Percentiles rank a stretch among this genome's conserved stretches.
Evolutionary conservation across 805 yeast species (phyloP).

Genomic region (Candida glaebosa): DNA sequence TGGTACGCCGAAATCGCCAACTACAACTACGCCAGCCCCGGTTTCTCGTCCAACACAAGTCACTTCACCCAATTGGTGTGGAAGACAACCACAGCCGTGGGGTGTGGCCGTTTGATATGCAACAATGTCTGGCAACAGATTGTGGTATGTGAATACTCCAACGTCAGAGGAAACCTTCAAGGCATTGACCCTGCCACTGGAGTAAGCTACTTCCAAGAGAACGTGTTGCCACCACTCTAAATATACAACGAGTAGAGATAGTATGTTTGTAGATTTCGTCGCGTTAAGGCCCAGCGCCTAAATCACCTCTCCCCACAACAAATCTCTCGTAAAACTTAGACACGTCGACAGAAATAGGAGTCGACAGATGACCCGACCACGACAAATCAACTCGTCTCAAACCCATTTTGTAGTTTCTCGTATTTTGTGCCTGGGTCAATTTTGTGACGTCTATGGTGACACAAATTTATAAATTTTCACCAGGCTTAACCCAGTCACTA

Average conservation of each 20-base stretch:
- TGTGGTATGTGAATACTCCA: slow-evolving; percentile 66
- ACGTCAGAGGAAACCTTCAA: slow-evolving; percentile 49
- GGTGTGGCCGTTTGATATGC: slow-evolving; percentile 60
- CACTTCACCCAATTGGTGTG: slow-evolving; percentile 80
- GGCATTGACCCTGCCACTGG: slow-evolving; percentile 32
- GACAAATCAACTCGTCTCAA: no score
- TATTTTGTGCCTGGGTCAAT: no score
- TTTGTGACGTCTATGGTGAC: no score
- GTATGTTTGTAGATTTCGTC: no score
- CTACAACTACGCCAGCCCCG: slow-evolving; percentile 54
- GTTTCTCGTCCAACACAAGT: slow-evolving; percentile 55
- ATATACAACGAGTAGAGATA: no score
- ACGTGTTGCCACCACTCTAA: slow-evolving; percentile 39
- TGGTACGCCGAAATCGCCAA: slow-evolving; percentile 67
- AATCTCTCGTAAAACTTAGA: background rate
- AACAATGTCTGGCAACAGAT: slow-evolving; percentile 51
- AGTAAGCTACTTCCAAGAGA: slow-evolving; percentile 34
- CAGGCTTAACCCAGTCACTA: no score
- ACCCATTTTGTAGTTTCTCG: no score
- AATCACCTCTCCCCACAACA: background rate
- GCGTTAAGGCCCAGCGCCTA: background rate
- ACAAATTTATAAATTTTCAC: no score
- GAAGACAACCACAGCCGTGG: slow-evolving; percentile 57
- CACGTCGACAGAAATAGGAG: background rate
- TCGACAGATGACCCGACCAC: background rate